These are phyloP conservation scores for Neurospora africana DNA, from an alignment of 495 filamentous ascomycete species.

Conservation along the genomic window DNA sequence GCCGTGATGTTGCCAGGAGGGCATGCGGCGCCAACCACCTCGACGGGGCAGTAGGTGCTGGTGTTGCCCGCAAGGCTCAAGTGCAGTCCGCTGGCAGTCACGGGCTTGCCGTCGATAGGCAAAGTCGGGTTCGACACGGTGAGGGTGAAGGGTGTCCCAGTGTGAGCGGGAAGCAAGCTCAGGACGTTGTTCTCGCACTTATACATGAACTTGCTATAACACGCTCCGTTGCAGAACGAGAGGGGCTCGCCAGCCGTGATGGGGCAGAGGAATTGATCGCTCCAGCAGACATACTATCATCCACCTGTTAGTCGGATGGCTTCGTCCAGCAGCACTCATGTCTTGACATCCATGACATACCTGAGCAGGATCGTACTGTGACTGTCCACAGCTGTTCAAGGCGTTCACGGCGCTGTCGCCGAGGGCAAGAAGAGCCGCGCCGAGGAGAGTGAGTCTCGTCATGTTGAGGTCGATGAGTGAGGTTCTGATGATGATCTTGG, in stretches of 20 bases:
- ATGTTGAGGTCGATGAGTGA: constrained; percentile 4
- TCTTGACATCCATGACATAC: constrained; percentile 2
- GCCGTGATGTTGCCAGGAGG: constrained; percentile 20
- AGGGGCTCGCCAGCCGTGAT: constrained; percentile 21
- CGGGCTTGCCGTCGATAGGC: constrained; percentile 33
- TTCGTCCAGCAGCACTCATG: background rate
- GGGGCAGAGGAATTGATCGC: constrained; percentile 22
- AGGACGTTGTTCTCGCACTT: constrained; percentile 26
- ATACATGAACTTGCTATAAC: constrained; percentile 29
- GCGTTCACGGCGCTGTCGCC: constrained; percentile 6
- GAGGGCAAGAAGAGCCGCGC: constrained; percentile 10
- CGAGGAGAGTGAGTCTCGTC: constrained; percentile 8
- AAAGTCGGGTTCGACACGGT: constrained; percentile 31
- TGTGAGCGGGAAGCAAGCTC: constrained; percentile 20
- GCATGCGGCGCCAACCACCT: constrained; percentile 14
- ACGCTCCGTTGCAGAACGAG: constrained; percentile 22
- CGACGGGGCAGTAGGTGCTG: constrained; percentile 24
- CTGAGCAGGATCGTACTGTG: constrained; percentile 22
- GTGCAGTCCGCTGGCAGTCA: constrained; percentile 24
- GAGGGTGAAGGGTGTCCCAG: constrained; percentile 29
- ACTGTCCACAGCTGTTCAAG: constrained; percentile 14
- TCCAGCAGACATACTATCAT: constrained; percentile 23
- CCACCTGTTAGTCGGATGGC: background rate
- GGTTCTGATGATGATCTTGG: background rate
- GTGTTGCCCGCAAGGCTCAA: constrained; percentile 36